Evolutionary conservation across 805 yeast genomes (phyloP).

Genomic region (Ogataea ramenticola): DNA sequence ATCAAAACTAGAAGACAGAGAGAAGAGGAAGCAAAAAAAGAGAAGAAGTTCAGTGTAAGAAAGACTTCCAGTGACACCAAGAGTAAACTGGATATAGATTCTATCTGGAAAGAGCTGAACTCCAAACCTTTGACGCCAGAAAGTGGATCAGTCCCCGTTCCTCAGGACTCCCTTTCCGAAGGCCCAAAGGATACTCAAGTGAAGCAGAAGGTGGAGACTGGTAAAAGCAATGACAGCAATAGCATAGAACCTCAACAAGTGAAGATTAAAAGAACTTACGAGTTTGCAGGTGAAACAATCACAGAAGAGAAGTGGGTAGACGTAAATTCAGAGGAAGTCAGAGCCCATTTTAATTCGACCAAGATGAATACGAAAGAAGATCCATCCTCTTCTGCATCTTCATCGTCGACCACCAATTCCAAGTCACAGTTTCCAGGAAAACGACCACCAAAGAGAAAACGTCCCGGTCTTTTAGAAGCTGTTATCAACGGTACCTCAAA

Average conservation of each 20-base stretch:
- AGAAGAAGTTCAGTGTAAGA: constrained; percentile 14
- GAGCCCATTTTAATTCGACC: constrained; percentile 62
- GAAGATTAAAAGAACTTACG: constrained; percentile 68
- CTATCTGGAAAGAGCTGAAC: constrained; percentile 51
- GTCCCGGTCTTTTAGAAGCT: constrained; percentile 71
- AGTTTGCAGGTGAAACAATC: constrained; percentile 81
- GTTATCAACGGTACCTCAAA: constrained; percentile 63
- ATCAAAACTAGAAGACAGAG: constrained; percentile 66
- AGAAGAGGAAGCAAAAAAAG: constrained; percentile 29
- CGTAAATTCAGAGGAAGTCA: constrained; percentile 76
- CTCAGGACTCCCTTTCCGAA: too few relatives aligned
- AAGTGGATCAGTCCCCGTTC: too few relatives aligned
- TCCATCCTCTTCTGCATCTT: not conserved
- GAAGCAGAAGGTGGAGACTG: not conserved
- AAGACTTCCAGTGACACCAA: constrained; percentile 6
- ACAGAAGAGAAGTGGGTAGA: constrained; percentile 77
- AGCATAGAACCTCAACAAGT: constrained; percentile 40
- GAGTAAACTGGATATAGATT: constrained; percentile 33
- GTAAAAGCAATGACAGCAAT: not conserved
- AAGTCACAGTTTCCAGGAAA: constrained; percentile 6
- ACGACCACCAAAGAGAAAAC: constrained; percentile 34
- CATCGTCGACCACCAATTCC: not conserved
- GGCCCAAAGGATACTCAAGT: too few relatives aligned
- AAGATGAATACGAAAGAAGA: constrained; percentile 24
- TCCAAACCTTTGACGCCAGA: not conserved